Percentiles rank a stretch among this genome's conserved stretches.
Evolutionary conservation across 345 rosid genomes (phyloP).

Genomic region (Acer negundo): DNA sequence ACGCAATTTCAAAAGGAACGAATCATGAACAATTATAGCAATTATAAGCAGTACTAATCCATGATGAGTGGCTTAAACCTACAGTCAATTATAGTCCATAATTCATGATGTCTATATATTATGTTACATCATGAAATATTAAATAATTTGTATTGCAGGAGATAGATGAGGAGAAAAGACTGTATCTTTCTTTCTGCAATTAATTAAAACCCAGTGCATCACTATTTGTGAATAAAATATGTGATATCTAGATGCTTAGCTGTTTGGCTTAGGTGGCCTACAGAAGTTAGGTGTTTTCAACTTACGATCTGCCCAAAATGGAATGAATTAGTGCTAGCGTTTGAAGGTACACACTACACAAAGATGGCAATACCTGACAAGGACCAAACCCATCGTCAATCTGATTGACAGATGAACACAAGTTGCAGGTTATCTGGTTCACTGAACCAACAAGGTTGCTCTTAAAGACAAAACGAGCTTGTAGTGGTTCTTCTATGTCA

Average conservation of each 20-base stretch:
- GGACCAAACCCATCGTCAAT: conserved; percentile 59
- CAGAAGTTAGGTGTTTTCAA: neutral
- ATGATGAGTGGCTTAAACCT: neutral
- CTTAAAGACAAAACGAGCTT: conserved; percentile 64
- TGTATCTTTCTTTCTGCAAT: neutral
- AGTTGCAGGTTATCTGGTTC: conserved; percentile 67
- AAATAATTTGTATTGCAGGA: neutral
- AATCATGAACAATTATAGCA: neutral
- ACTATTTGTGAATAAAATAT: neutral
- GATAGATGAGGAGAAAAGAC: neutral
- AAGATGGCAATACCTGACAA: conserved; percentile 52
- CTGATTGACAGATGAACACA: conserved; percentile 49
- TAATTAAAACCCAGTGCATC: neutral
- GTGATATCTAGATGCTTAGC: conserved; percentile 7
- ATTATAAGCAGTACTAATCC: neutral
- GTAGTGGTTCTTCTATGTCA: conserved; percentile 66
- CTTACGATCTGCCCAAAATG: neutral
- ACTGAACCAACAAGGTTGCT: conserved; percentile 53
- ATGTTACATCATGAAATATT: neutral
- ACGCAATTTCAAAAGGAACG: neutral
- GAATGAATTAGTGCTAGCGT: neutral
- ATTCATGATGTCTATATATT: neutral
- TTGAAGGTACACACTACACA: neutral
- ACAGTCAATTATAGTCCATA: neutral
- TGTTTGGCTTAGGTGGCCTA: neutral